These are phyloP conservation scores for Geranium brycei DNA, from an alignment of 345 rosid species.

Conservation along the genomic window DNA sequence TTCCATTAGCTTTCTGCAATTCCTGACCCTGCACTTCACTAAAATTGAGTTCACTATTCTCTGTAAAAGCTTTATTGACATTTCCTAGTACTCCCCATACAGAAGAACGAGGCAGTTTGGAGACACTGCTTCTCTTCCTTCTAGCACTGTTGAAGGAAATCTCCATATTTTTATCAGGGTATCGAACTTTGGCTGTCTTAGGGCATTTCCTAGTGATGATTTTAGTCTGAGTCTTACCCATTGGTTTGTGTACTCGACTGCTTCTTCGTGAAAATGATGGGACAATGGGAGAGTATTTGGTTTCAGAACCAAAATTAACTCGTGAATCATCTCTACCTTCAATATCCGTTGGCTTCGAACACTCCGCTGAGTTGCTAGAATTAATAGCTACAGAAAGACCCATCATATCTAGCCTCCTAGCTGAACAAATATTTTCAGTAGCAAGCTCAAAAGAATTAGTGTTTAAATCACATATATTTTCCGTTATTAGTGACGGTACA, in stretches of 20 bases:
- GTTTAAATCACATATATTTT: too few species aligned
- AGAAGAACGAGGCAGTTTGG: constrained; percentile 57
- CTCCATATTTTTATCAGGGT: constrained; percentile 21
- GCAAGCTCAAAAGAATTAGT: too few species aligned
- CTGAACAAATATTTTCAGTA: constrained; percentile 3
- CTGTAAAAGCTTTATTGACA: constrained; percentile 30
- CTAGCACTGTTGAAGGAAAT: constrained; percentile 30
- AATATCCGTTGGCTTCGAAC: constrained; percentile 15
- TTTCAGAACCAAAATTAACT: constrained; percentile 27
- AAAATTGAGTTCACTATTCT: constrained; percentile 23
- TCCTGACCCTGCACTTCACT: constrained; percentile 24
- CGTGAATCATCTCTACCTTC: constrained; percentile 25
- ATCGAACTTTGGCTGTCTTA: constrained; percentile 24
- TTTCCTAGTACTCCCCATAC: constrained; percentile 54
- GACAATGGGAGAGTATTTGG: constrained; percentile 15
- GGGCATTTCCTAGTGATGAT: constrained; percentile 25
- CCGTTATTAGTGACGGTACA: too few species aligned
- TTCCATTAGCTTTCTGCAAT: constrained; percentile 23
- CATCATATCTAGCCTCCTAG: constrained; percentile 14
- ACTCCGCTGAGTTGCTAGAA: constrained; percentile 12
- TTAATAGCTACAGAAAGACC: constrained; percentile 11
- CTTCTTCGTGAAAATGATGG: constrained; percentile 35
- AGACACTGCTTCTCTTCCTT: constrained; percentile 58
- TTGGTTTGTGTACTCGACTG: constrained; percentile 28
- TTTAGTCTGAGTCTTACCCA: constrained; percentile 27